A percentile compares a stretch with the other conserved stretches of the same genome.
Evolutionary conservation across 148 eudicot genomes (phyloP).

Genomic region (Rhododendron ovatum): DNA sequence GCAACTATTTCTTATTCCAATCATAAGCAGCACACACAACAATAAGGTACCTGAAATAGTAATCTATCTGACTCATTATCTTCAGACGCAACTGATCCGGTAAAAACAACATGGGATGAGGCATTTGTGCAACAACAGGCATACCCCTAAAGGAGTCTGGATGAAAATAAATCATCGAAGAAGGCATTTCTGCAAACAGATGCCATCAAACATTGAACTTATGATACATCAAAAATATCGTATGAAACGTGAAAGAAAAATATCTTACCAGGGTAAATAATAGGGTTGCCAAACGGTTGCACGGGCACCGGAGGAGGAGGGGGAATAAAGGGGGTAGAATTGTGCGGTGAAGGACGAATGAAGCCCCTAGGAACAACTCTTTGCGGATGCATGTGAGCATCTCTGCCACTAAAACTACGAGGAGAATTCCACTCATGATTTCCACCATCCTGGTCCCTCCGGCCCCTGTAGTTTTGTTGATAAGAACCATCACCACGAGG

Average conservation of each 20-base stretch:
- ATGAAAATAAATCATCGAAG: slow-evolving; percentile 27
- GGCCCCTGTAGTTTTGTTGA: slow-evolving; percentile 50
- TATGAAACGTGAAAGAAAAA: not conserved
- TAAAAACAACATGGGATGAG: slow-evolving; percentile 23
- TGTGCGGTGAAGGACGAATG: slow-evolving; percentile 39
- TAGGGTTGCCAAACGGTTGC: slow-evolving; percentile 41
- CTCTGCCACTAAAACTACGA: slow-evolving; percentile 59
- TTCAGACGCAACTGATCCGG: slow-evolving; percentile 48
- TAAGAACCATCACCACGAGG: slow-evolving; percentile 73
- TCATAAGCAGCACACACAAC: not conserved
- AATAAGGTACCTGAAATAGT: slow-evolving; percentile 70
- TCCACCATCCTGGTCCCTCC: slow-evolving; percentile 64
- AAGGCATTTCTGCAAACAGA: slow-evolving; percentile 45
- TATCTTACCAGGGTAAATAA: slow-evolving; percentile 62
- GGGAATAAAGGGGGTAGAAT: slow-evolving; percentile 35
- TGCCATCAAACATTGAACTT: not conserved
- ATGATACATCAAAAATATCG: not conserved
- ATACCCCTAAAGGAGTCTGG: slow-evolving; percentile 34
- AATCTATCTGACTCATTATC: slow-evolving; percentile 71
- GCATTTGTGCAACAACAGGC: slow-evolving; percentile 47
- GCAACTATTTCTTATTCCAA: slow-evolving; percentile 4
- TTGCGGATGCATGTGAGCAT: slow-evolving; percentile 44
- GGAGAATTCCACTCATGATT: slow-evolving; percentile 67
- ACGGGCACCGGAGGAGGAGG: slow-evolving; percentile 37
- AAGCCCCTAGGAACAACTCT: slow-evolving; percentile 48